These are phyloP conservation scores for Chrysoporthe austroafricana DNA, from an alignment of 2,329 filamentous ascomycete genomes.

Conservation along the genomic window DNA sequence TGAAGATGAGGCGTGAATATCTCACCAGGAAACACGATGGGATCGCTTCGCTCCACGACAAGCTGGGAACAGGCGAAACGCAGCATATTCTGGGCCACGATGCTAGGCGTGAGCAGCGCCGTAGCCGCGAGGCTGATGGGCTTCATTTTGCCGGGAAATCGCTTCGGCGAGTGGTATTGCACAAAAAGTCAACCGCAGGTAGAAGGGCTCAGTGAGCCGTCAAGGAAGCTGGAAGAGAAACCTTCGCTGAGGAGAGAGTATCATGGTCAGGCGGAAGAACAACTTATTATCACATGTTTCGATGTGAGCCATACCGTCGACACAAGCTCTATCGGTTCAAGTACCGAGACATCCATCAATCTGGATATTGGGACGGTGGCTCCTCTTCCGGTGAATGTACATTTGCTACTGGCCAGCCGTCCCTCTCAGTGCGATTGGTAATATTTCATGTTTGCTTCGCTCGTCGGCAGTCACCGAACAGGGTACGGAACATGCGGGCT, in stretches of 20 bases:
- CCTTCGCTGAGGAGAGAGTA: neutral
- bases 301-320: neutral
- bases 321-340: neutral
- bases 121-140: conserved; percentile 34
- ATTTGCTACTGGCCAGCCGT: neutral
- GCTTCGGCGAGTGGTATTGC: neutral
- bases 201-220: neutral
- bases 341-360: neutral
- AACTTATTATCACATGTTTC: neutral
- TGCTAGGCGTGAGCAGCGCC: conserved; percentile 37
- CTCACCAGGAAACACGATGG: conserved; percentile 50
- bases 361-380: neutral
- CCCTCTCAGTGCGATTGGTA: neutral
- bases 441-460: neutral
- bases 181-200: neutral
- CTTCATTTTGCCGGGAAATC: conserved; percentile 33
- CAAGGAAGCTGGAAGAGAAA: neutral
- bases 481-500: neutral
- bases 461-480: neutral
- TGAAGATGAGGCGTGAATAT: conserved; percentile 51
- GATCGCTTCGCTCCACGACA: conserved; percentile 51
- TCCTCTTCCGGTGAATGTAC: neutral
- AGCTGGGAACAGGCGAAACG: conserved; percentile 53
- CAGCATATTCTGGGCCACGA: conserved; percentile 45
- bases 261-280: neutral